A percentile compares a stretch with the other conserved stretches of the same genome.
Evolutionary conservation across 139 green algal genomes (phyloP).

Genomic region (Medakamo hakoo): DNA sequence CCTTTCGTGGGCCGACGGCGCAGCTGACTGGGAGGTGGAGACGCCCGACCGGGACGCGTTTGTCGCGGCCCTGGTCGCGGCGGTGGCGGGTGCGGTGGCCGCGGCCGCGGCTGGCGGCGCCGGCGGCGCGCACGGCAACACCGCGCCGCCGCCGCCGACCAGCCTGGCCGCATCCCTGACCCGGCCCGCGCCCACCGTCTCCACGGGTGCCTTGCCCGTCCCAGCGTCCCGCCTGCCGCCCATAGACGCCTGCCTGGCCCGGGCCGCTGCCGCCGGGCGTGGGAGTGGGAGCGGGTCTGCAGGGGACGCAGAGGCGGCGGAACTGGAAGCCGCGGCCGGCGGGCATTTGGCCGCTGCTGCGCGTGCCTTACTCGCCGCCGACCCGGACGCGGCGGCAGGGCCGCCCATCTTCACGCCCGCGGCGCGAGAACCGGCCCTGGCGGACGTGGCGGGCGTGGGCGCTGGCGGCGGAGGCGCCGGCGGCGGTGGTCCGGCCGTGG

Average conservation of each 20-base stretch:
- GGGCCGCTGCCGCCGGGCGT: no score
- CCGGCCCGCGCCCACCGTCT: background rate
- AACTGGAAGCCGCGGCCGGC: background rate
- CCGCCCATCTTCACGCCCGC: no score
- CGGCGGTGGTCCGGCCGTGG: no score
- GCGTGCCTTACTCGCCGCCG: background rate
- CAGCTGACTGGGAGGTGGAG: conserved; percentile 32
- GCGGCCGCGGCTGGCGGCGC: conserved; percentile 23
- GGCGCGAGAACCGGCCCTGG: no score
- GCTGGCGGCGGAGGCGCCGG: no score
- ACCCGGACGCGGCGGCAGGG: no score
- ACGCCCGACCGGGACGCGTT: conserved; percentile 46
- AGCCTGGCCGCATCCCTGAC: background rate
- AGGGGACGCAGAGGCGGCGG: background rate
- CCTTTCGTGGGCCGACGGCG: conserved; percentile 56
- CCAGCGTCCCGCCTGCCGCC: no score
- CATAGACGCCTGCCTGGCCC: background rate
- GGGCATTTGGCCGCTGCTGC: background rate
- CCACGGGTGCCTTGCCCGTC: no score
- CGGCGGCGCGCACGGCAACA: no score
- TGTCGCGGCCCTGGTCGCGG: conserved; percentile 45
- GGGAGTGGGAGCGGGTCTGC: background rate
- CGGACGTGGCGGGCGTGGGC: no score
- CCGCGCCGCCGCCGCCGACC: no score
- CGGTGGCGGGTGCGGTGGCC: conserved; percentile 9